A percentile compares a stretch with the other conserved stretches of the same genome.
Evolutionary conservation across 352 stramenopile genomes (phyloP).

Genomic region (Aphanomyces stellatus): DNA sequence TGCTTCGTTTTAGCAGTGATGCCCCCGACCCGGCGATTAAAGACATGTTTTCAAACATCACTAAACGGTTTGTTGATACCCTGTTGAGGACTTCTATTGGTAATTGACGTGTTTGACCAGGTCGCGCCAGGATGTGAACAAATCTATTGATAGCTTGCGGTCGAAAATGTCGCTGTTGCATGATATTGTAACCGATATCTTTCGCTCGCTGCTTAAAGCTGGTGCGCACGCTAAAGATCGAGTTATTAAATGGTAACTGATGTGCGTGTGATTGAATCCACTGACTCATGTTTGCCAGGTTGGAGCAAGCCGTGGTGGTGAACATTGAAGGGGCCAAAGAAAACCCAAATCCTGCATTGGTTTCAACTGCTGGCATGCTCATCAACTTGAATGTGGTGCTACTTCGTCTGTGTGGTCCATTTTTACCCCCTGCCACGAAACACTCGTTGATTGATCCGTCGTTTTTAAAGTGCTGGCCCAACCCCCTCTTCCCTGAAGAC

Average conservation of each 20-base stretch:
- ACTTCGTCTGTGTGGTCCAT: conserved; percentile 69
- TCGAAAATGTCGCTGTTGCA: conserved; percentile 64
- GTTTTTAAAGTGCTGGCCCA: conserved; percentile 38
- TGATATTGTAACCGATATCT: conserved; percentile 43
- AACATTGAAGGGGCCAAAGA: conserved; percentile 74
- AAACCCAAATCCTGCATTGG: conserved; percentile 58
- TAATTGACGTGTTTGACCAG: not conserved
- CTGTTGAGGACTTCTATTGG: not conserved
- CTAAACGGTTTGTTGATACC: conserved; percentile 32
- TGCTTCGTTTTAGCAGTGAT: conserved; percentile 62
- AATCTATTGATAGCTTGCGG: conserved; percentile 52
- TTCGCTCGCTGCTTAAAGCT: conserved; percentile 62
- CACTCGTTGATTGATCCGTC: conserved; percentile 52
- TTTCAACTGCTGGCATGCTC: conserved; percentile 62
- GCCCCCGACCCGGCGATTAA: conserved; percentile 56
- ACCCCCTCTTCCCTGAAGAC: conserved; percentile 52
- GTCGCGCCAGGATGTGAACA: conserved; percentile 41
- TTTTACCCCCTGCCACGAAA: conserved; percentile 74
- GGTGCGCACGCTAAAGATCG: conserved; percentile 44
- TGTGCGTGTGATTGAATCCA: not conserved
- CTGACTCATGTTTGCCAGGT: conserved; percentile 18
- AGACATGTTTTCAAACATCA: conserved; percentile 80
- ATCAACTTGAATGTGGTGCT: conserved; percentile 74
- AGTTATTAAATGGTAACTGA: conserved; percentile 35
- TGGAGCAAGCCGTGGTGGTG: conserved; percentile 64